Evolutionary conservation across 495 filamentous ascomycete species (phyloP).

Genomic region (Hypoxylon cercidicola): DNA sequence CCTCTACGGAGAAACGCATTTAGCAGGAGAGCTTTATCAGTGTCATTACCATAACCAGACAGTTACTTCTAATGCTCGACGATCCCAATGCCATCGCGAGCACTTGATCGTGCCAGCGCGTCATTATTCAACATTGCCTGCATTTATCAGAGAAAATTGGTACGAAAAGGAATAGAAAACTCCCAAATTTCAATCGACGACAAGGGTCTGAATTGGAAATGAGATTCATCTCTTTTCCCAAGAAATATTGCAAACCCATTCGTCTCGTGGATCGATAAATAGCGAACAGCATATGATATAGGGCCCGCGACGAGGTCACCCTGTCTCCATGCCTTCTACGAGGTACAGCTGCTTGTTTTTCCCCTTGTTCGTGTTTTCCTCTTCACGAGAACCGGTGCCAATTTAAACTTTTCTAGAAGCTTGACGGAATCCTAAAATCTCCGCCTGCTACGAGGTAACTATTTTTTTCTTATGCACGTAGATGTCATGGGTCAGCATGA

Average conservation of each 20-base stretch:
- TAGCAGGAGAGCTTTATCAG: not conserved
- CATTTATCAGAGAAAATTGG: not conserved
- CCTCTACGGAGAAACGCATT: not conserved
- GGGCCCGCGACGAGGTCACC: conserved; percentile 11
- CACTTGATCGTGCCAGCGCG: not conserved
- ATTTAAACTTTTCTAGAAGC: conserved; percentile 43
- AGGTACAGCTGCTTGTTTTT: not conserved
- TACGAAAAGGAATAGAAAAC: conserved; percentile 9
- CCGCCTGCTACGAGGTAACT: conserved; percentile 19
- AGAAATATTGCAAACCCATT: conserved; percentile 4
- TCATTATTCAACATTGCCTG: not conserved
- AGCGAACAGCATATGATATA: conserved; percentile 4
- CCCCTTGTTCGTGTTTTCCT: not conserved
- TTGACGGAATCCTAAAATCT: conserved; percentile 36
- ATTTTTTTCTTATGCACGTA: conserved; percentile 17
- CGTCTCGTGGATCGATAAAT: not conserved
- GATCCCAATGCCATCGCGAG: not conserved
- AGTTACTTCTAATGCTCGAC: no score
- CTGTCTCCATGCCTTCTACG: not conserved
- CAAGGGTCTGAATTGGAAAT: conserved; percentile 36
- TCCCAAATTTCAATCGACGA: conserved; percentile 29
- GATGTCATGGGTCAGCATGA: conserved; percentile 11
- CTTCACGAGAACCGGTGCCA: conserved; percentile 15
- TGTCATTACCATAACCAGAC: no score
- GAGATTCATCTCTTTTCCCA: conserved; percentile 38